Evolutionary conservation across 2,329 filamentous ascomycete genomes (phyloP).

Genomic region (Diaporthe longicolla): DNA sequence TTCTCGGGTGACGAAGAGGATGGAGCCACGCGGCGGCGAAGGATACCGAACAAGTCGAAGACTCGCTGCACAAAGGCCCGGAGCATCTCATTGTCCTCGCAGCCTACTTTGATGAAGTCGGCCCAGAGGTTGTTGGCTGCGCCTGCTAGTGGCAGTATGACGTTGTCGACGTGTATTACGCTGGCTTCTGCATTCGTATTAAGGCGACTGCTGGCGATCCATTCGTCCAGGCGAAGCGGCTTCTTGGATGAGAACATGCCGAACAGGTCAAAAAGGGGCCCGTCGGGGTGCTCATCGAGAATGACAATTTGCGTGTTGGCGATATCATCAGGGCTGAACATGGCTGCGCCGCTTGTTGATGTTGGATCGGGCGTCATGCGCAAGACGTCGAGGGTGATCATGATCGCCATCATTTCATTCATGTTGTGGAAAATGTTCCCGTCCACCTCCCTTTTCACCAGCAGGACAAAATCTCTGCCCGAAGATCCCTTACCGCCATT

Average conservation of each 20-base stretch:
- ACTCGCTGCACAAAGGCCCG: conserved; percentile 52
- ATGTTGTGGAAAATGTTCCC: conserved; percentile 49
- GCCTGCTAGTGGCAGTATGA: conserved; percentile 58
- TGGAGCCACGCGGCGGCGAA: background rate
- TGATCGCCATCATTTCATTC: conserved; percentile 49
- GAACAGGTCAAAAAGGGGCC: conserved; percentile 50
- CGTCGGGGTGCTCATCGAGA: conserved; percentile 46
- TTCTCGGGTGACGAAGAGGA: background rate
- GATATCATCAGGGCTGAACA: conserved; percentile 39
- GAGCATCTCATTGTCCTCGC: conserved; percentile 50
- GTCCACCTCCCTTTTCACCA: conserved; percentile 49
- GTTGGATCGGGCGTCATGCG: conserved; percentile 44
- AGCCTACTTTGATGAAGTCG: conserved; percentile 53
- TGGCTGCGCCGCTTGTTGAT: background rate
- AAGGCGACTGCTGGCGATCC: conserved; percentile 43
- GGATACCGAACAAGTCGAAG: conserved; percentile 49
- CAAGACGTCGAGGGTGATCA: conserved; percentile 49
- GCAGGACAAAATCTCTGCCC: conserved; percentile 43
- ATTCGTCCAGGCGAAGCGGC: conserved; percentile 46
- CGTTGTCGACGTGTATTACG: conserved; percentile 45
- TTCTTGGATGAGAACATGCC: conserved; percentile 51
- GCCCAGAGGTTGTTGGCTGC: conserved; percentile 59
- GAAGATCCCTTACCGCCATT: background rate
- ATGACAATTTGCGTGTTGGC: conserved; percentile 48
- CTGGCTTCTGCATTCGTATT: conserved; percentile 17